Evolutionary conservation across 2,329 filamentous ascomycete species (phyloP).

Genomic region (Colletotrichum filicis): DNA sequence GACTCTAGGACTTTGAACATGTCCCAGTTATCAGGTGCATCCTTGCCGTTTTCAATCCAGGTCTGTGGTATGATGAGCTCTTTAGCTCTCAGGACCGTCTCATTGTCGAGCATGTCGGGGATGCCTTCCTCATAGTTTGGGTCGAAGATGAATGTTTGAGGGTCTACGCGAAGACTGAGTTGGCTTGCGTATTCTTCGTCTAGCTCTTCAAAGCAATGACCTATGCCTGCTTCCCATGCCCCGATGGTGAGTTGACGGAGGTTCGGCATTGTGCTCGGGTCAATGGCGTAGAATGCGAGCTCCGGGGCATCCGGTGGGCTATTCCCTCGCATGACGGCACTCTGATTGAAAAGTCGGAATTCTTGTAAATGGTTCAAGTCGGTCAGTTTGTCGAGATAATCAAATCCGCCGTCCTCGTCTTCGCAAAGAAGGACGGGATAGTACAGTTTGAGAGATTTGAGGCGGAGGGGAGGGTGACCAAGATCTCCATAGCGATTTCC

Average conservation of each 20-base stretch:
- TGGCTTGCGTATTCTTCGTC: not conserved
- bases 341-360: not conserved
- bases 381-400: not conserved
- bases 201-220: not conserved
- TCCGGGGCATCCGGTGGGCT: too few species aligned
- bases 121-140: too few species aligned
- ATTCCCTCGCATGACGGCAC: not conserved
- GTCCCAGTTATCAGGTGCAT: not conserved
- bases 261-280: not conserved
- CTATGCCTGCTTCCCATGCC: not conserved
- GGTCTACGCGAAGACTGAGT: not conserved
- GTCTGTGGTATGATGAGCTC: not conserved
- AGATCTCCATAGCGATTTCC: not conserved
- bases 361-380: not conserved
- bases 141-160: not conserved
- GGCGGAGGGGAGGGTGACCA: not conserved
- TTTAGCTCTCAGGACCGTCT: not conserved
- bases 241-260: not conserved
- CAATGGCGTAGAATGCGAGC: not conserved
- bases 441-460: not conserved
- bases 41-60: not conserved
- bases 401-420: not conserved
- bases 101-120: too few species aligned
- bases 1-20: not conserved
- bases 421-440: not conserved